phyloP scores from a whole-genome alignment of 2,329 filamentous ascomycete genomes.

The Orbilia javanica region DNA sequence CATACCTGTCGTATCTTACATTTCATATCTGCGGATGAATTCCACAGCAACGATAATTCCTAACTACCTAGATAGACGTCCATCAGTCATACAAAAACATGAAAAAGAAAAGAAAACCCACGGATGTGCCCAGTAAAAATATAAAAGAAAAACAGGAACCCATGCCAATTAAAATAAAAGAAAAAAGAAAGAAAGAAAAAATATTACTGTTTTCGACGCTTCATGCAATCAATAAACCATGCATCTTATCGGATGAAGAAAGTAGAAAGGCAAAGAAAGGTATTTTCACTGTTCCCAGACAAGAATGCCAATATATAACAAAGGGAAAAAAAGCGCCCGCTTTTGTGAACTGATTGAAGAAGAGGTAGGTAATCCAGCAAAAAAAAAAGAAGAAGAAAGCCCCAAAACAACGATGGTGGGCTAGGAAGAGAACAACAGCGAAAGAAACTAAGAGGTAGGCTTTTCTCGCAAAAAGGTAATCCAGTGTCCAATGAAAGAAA shows the following conservation, averaged over 20 bases:
- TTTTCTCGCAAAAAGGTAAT: slow-evolving; percentile 28
- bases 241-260: neutral
- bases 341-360: slow-evolving; percentile 10
- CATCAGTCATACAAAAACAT: neutral
- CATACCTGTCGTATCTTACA: slow-evolving; percentile 14
- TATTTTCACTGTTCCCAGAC: slow-evolving; percentile 19
- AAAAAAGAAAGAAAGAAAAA: neutral
- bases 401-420: neutral
- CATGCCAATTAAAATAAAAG: too few species aligned
- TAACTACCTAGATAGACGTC: neutral
- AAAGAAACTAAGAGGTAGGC: slow-evolving; percentile 39
- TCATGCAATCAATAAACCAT: slow-evolving; percentile 2
- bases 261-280: slow-evolving; percentile 1
- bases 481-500: slow-evolving; percentile 41
- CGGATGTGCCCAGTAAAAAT: too few species aligned
- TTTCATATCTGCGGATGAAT: neutral
- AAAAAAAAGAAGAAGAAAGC: slow-evolving; percentile 14
- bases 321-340: slow-evolving; percentile 13
- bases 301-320: slow-evolving; percentile 22
- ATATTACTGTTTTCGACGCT: neutral
- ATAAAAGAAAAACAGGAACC: neutral
- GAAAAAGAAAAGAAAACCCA: neutral
- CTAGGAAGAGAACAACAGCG: slow-evolving; percentile 16
- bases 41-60: neutral
- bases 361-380: neutral